Conservation (phyloP, 257 asterid genomes). For the Agastache rugosa region DNA sequence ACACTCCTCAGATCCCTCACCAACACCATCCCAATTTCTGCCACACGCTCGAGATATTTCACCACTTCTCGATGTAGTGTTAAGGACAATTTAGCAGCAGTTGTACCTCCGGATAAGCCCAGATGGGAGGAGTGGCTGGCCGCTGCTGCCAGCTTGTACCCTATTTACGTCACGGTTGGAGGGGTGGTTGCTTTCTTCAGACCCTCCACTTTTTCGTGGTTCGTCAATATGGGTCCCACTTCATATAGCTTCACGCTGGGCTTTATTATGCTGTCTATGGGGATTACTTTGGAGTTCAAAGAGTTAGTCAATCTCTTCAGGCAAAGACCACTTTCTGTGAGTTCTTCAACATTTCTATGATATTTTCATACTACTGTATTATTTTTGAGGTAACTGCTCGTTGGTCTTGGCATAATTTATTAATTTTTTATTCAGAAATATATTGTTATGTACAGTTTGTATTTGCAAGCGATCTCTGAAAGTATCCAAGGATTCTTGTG, state of each 20-base stretch:
- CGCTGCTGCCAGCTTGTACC: slow-evolving; percentile 78
- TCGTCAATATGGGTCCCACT: slow-evolving; percentile 68
- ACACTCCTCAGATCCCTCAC: slow-evolving; percentile 40
- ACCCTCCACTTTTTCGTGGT: slow-evolving; percentile 82
- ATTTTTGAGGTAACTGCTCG: background rate
- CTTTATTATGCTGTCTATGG: slow-evolving; percentile 88
- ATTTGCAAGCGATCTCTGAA: background rate
- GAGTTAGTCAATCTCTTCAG: slow-evolving; percentile 69
- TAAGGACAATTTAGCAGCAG: slow-evolving; percentile 37
- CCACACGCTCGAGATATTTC: slow-evolving; percentile 32
- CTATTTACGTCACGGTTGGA: slow-evolving; percentile 82
- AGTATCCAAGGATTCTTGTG: background rate
- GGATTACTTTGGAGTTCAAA: slow-evolving; percentile 81
- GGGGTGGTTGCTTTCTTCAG: slow-evolving; percentile 66
- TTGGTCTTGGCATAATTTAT: no score
- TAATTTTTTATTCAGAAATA: no score
- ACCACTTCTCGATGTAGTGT: slow-evolving; percentile 22
- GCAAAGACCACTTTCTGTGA: slow-evolving; percentile 69
- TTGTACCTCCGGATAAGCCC: slow-evolving; percentile 50
- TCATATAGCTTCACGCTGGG: slow-evolving; percentile 83
- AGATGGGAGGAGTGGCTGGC: slow-evolving; percentile 68
- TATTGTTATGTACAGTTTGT: no score
- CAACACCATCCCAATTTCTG: slow-evolving; percentile 37
- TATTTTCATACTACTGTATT: background rate
- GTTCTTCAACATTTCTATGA: slow-evolving; percentile 20